Base-by-base conservation (phyloP, 495 filamentous ascomycete genomes). In the Evernia prunastri region DNA sequence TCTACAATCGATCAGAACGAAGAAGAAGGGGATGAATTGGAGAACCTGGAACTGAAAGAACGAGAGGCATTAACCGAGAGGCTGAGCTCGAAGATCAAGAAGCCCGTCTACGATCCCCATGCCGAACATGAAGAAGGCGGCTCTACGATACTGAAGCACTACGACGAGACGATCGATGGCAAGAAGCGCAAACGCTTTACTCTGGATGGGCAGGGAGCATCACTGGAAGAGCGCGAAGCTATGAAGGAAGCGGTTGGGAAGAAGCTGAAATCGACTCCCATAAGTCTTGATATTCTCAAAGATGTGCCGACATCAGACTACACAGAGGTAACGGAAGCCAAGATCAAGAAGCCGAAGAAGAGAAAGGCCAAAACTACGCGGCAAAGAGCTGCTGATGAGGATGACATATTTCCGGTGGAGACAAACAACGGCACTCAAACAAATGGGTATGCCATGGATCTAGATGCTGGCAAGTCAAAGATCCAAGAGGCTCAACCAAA, bases 121-220 rank as follows among this genome's bases (percentile, higher is more conserved):
- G 87, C 87, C 54, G 79, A 84, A 20, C 85, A 85, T 61, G 89
- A 87, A 64, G 82, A 81, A 60, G 88, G 81, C 79, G 57, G 61
- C 35, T 63, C 60, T 7, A 78, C 77, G 5, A 82, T 98, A 35
- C 77, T 98, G 54, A 81, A 85, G 29, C 91, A 98, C 63, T 98
- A 98, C 71, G 94, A 97, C 68, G 93, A 96, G 70, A 92, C 95
- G 70, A 96, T 96, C 56, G 84, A 90, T 47, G 92, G 91, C 61
- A 96, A 96, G 77, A 94, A 93, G 76, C 82, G 84, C 58, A 97
- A 96, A 75, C 79, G 81, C 20, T 97, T 98, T 71, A 95, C 89
- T 0, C 77, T 98, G 37, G 91, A 91, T 72, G 87, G 84, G 3
- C 78, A 84, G 61, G 91, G 90, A 27, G 87, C 83, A 43, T 85